phyloP scores from a whole-genome alignment of 495 filamentous ascomycete species.

The Annulohypoxylon stygium region DNA sequence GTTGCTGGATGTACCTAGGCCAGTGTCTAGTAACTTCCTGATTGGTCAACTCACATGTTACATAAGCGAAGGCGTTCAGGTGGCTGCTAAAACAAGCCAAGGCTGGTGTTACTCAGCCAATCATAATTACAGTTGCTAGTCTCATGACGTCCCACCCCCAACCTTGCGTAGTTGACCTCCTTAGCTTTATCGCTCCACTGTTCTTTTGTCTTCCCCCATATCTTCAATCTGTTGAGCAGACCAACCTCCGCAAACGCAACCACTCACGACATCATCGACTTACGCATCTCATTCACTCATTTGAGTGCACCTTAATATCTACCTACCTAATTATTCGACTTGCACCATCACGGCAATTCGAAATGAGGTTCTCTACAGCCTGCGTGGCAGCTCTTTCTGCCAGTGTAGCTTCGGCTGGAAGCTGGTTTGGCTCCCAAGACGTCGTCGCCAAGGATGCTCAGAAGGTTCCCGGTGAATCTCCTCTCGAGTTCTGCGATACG shows the following conservation, averaged over 20 bases:
- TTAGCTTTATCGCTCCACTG: constrained; percentile 37
- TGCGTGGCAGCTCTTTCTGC: constrained; percentile 57
- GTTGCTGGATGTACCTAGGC: background rate
- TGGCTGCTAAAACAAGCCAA: constrained; percentile 38
- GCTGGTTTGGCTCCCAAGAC: constrained; percentile 55
- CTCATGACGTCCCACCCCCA: constrained; percentile 50
- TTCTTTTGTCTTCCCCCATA: constrained; percentile 29
- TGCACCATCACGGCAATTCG: constrained; percentile 25
- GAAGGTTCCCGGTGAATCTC: constrained; percentile 79
- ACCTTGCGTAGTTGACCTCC: constrained; percentile 32
- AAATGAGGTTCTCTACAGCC: constrained; percentile 60
- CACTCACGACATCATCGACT: constrained; percentile 7
- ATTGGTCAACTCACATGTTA: constrained; percentile 18
- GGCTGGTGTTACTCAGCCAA: constrained; percentile 42
- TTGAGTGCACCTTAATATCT: background rate
- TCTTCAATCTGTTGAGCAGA: constrained; percentile 40
- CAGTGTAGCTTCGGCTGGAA: constrained; percentile 54
- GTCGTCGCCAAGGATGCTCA: constrained; percentile 54
- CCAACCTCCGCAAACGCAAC: constrained; percentile 18
- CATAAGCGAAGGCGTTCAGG: constrained; percentile 22
- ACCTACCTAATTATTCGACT: constrained; percentile 16
- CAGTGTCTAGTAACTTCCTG: background rate
- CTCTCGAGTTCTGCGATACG: constrained; percentile 77
- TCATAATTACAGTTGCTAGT: constrained; percentile 28
- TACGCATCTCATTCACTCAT: background rate